These are phyloP conservation scores for Raffaelea deltoideospora DNA, from an alignment of 2,329 filamentous ascomycete species.

Conservation along the genomic window DNA sequence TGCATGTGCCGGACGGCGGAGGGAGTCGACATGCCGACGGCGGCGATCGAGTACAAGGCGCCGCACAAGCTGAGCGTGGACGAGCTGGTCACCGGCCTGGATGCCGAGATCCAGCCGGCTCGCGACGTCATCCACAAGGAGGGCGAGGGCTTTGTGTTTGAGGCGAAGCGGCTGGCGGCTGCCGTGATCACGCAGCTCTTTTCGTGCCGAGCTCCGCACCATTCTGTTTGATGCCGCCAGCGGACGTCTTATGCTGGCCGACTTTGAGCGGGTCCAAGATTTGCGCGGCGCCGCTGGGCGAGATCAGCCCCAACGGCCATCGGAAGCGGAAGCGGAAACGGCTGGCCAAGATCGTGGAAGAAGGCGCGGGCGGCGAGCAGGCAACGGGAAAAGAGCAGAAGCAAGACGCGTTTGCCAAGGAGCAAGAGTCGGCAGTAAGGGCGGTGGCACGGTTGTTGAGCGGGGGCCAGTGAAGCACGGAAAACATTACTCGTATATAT, in stretches of 20 bases:
- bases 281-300: neutral
- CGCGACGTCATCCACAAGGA: constrained; percentile 18
- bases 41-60: constrained; percentile 23
- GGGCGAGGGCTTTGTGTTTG: constrained; percentile 15
- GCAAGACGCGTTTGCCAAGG: too few relatives aligned
- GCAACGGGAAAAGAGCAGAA: too few relatives aligned
- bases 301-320: neutral
- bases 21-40: constrained; percentile 11
- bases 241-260: constrained; percentile 16
- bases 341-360: too few relatives aligned
- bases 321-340: too few relatives aligned
- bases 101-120: constrained; percentile 18
- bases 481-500: too few relatives aligned
- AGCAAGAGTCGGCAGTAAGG: too few relatives aligned
- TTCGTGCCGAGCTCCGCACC: constrained; percentile 19
- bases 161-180: constrained; percentile 15
- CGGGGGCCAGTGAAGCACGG: too few relatives aligned
- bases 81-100: constrained; percentile 18
- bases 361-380: too few relatives aligned
- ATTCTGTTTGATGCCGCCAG: constrained; percentile 14
- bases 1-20: constrained; percentile 13
- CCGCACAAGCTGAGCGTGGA: constrained; percentile 20
- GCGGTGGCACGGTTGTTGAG: too few relatives aligned
- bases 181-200: constrained; percentile 24
- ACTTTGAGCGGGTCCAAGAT: constrained; percentile 16